Conservation (phyloP, 1,139 yeast genomes). For the Geotrichum candidum region DNA sequence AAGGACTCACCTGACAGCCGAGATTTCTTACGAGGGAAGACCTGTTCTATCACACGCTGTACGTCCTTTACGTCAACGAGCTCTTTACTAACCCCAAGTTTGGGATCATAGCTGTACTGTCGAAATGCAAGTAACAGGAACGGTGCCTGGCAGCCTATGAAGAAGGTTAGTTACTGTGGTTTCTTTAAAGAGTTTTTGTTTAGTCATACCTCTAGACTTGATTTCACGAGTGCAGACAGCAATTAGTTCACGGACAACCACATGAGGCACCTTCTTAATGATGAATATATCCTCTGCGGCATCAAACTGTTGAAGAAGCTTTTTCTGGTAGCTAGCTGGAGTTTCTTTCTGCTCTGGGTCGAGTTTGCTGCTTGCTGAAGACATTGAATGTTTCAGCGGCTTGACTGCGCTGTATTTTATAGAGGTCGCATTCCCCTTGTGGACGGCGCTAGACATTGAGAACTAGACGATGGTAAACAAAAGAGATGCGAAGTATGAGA, state of each 20-base stretch:
- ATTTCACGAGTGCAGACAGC: constrained; percentile 29
- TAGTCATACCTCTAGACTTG: constrained; percentile 31
- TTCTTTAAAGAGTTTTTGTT: background rate
- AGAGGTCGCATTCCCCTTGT: background rate
- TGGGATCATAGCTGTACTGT: constrained; percentile 20
- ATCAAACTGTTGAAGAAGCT: constrained; percentile 25
- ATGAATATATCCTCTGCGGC: constrained; percentile 28
- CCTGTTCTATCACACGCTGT: constrained; percentile 24
- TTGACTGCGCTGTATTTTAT: background rate
- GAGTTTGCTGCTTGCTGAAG: background rate
- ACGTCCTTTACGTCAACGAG: constrained; percentile 25
- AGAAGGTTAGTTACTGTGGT: background rate
- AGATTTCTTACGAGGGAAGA: constrained; percentile 25
- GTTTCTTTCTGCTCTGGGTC: background rate
- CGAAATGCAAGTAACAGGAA: constrained; percentile 32
- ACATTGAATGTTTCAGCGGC: background rate
- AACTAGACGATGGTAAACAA: background rate
- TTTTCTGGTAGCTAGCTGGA: background rate
- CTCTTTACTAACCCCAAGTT: constrained; percentile 2
- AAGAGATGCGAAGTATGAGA: background rate
- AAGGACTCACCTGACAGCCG: constrained; percentile 30
- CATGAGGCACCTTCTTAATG: constrained; percentile 27
- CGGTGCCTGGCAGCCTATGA: constrained; percentile 25
- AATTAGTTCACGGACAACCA: constrained; percentile 30
- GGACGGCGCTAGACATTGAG: background rate